Percentiles rank a stretch among this genome's conserved stretches.
These are phyloP conservation scores for Cystobasidiaceae sp. DNA, from an alignment of 1,284 basidiomycete genomes.

Conservation along the genomic window DNA sequence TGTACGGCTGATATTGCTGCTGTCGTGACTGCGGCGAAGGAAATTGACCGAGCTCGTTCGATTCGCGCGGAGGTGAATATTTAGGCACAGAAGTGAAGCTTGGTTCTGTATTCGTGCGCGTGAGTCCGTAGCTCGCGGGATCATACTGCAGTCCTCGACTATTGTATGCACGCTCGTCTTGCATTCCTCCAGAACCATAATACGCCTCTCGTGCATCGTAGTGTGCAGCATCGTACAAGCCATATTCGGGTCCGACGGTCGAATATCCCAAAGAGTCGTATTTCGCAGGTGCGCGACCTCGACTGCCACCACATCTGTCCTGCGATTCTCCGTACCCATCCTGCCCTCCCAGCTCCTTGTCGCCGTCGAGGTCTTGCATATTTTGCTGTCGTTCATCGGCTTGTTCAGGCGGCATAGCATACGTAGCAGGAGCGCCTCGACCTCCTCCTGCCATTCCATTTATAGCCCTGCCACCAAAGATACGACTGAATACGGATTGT, in stretches of 20 bases:
- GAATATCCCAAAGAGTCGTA: slow-evolving; percentile 12
- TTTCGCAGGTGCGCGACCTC: neutral
- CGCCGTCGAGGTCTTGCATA: neutral
- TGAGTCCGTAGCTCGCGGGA: neutral
- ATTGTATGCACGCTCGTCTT: neutral
- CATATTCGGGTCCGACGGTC: neutral
- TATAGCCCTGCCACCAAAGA: neutral
- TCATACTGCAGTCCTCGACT: neutral
- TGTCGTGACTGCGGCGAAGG: neutral
- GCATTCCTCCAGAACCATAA: neutral
- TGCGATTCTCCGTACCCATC: neutral
- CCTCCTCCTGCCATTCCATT: neutral
- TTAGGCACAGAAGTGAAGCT: slow-evolving; percentile 14
- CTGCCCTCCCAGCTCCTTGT: neutral
- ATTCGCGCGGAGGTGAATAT: slow-evolving; percentile 1
- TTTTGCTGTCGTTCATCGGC: neutral
- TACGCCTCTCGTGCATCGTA: neutral
- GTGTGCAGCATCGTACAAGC: neutral
- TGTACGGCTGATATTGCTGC: neutral
- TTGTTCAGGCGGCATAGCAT: slow-evolving; percentile 1
- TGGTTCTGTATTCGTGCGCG: slow-evolving; percentile 7
- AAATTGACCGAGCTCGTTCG: neutral
- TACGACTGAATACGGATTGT: neutral
- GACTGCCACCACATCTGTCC: neutral
- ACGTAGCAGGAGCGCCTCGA: slow-evolving; percentile 11